A percentile compares a stretch with the other conserved stretches of the same genome.
Conservation (phyloP, 2,329 filamentous ascomycete genomes). For the Chrysoporthe deuterocubensis region DNA sequence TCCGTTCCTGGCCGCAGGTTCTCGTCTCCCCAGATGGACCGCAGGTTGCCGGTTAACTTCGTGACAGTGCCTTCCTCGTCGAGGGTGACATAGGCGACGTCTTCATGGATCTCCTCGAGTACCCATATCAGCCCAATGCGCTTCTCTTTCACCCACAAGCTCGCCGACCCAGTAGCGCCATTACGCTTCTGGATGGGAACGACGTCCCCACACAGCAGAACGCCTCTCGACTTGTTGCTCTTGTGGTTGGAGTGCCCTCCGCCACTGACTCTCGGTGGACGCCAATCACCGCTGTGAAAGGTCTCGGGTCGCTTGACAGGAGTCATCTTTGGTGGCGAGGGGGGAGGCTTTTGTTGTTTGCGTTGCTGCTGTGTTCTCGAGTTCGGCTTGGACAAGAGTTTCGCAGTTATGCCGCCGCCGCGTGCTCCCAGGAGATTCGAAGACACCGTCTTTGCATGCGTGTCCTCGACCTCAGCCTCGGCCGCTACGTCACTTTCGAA, state of each 20-base stretch:
- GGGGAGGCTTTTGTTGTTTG: slow-evolving; percentile 26
- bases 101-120: slow-evolving; percentile 94
- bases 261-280: slow-evolving; percentile 53
- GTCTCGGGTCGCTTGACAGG: slow-evolving; percentile 64
- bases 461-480: slow-evolving; percentile 42
- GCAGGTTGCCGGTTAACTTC: slow-evolving; percentile 73
- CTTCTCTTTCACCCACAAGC: slow-evolving; percentile 98
- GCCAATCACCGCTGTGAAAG: slow-evolving; percentile 60
- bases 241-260: slow-evolving; percentile 62
- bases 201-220: slow-evolving; percentile 94
- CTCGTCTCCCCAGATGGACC: slow-evolving; percentile 82
- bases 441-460: slow-evolving; percentile 39
- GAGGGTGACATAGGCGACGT: slow-evolving; percentile 77
- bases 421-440: slow-evolving; percentile 68
- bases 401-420: slow-evolving; percentile 80
- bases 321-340: slow-evolving; percentile 53
- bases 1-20: slow-evolving; percentile 70
- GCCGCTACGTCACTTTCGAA: slow-evolving; percentile 48
- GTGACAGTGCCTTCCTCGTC: slow-evolving; percentile 78
- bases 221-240: slow-evolving; percentile 69
- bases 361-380: slow-evolving; percentile 50
- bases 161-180: slow-evolving; percentile 87
- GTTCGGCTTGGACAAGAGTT: slow-evolving; percentile 81
- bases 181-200: slow-evolving; percentile 97
- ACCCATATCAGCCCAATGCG: slow-evolving; percentile 94